Percentiles rank a stretch among this genome's conserved stretches.
phyloP scores from a whole-genome alignment of 352 stramenopile species.

The Globisporangium spinosum region DNA sequence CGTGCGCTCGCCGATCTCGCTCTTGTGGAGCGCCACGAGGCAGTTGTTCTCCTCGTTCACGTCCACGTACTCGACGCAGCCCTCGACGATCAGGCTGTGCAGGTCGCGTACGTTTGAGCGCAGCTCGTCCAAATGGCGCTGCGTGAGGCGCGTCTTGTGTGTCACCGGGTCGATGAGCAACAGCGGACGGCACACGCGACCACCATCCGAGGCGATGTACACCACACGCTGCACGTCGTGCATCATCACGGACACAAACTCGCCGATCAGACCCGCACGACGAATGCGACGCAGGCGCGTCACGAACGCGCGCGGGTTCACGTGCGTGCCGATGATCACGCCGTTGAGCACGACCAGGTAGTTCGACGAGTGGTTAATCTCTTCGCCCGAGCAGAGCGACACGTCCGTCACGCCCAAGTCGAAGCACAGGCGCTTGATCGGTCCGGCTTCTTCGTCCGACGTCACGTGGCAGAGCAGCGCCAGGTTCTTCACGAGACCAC shows the following conservation, averaged over 20 bases:
- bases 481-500: slow-evolving; percentile 99
- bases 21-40: slow-evolving; percentile 95
- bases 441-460: slow-evolving; percentile 88
- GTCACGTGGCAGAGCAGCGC: slow-evolving; percentile 97
- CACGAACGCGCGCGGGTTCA: slow-evolving; percentile 89
- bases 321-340: slow-evolving; percentile 96
- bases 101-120: slow-evolving; percentile 72
- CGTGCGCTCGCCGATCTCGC: slow-evolving; percentile 87
- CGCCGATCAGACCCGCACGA: slow-evolving; percentile 84
- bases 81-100: slow-evolving; percentile 88
- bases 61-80: slow-evolving; percentile 99
- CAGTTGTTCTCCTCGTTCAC: slow-evolving; percentile 99
- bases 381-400: slow-evolving; percentile 91
- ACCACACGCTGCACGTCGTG: slow-evolving; percentile 96
- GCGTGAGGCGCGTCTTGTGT: slow-evolving; percentile 90
- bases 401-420: slow-evolving; percentile 97
- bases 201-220: slow-evolving; percentile 98
- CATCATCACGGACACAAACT: slow-evolving; percentile 99
- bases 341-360: slow-evolving; percentile 99
- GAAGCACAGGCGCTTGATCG: slow-evolving; percentile 95
- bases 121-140: slow-evolving; percentile 94
- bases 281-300: slow-evolving; percentile 78
- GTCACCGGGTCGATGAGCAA: slow-evolving; percentile 91
- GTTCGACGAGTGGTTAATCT: slow-evolving; percentile 93
- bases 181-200: slow-evolving; percentile 96